These are phyloP conservation scores for Purpureocillium lavendulum DNA, from an alignment of 2,329 filamentous ascomycete genomes.

Conservation along the genomic window DNA sequence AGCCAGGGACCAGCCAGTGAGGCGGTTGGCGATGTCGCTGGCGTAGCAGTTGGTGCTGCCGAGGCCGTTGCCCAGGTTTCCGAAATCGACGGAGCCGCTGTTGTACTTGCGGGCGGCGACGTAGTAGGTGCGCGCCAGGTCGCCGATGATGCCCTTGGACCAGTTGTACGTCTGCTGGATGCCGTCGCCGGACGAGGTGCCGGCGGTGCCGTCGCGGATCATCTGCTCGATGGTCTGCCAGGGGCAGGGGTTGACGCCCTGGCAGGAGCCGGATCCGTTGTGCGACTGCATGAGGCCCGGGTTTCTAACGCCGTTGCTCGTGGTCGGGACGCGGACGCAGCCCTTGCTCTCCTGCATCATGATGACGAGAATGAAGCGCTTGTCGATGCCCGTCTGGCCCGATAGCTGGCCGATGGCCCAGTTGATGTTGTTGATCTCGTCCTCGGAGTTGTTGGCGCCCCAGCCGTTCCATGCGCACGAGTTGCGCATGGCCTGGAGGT, in stretches of 20 bases:
- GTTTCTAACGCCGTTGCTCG: constrained; percentile 30
- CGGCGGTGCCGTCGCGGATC: constrained; percentile 31
- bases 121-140: constrained; percentile 29
- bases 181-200: constrained; percentile 31
- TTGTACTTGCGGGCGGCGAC: constrained; percentile 41
- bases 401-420: constrained; percentile 23
- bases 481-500: constrained; percentile 8
- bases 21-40: constrained; percentile 32
- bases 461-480: constrained; percentile 11
- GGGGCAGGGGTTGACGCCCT: constrained; percentile 20
- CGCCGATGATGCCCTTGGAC: too few species aligned
- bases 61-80: constrained; percentile 29
- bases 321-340: constrained; percentile 32
- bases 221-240: constrained; percentile 17
- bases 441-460: constrained; percentile 2
- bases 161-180: constrained; percentile 14
- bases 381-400: constrained; percentile 19
- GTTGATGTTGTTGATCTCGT: constrained; percentile 6
- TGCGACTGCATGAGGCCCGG: constrained; percentile 33
- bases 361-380: constrained; percentile 33
- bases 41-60: constrained; percentile 39
- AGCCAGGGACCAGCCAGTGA: too few species aligned
- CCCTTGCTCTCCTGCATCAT: constrained; percentile 36
- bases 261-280: constrained; percentile 26
- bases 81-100: constrained; percentile 28